Evolutionary conservation across 2,329 filamentous ascomycete species (phyloP).

Genomic region (Dothistroma pini): DNA sequence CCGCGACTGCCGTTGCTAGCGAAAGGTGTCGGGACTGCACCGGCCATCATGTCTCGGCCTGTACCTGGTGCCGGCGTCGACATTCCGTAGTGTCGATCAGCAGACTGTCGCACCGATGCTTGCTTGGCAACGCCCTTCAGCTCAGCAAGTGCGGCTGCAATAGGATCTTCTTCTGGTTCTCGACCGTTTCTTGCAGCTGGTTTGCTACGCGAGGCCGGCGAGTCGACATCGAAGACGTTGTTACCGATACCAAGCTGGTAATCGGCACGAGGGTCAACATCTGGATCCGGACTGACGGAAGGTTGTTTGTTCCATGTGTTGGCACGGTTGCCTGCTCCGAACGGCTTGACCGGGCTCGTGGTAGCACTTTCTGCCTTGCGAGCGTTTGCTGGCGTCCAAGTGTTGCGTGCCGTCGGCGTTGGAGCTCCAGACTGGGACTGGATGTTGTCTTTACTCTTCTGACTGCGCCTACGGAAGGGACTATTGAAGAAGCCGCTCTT

Average conservation of each 20-base stretch:
- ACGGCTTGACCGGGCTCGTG: constrained; percentile 43
- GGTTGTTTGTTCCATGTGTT: constrained; percentile 35
- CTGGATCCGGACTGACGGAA: constrained; percentile 51
- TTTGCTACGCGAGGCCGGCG: constrained; percentile 58
- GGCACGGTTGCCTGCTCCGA: constrained; percentile 26
- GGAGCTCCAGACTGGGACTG: constrained; percentile 37
- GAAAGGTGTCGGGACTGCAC: constrained; percentile 45
- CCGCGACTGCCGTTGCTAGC: constrained; percentile 51
- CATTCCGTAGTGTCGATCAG: constrained; percentile 92
- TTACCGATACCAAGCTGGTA: constrained; percentile 92
- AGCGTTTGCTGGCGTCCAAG: constrained; percentile 48
- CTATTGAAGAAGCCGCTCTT: constrained; percentile 89
- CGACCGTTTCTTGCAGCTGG: constrained; percentile 30
- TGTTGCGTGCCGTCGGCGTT: constrained; percentile 44
- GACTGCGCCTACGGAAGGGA: constrained; percentile 82
- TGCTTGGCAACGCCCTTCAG: constrained; percentile 85
- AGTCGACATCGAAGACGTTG: constrained; percentile 91
- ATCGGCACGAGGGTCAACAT: constrained; percentile 86
- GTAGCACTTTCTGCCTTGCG: constrained; percentile 38
- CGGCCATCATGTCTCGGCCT: constrained; percentile 39
- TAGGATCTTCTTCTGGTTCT: constrained; percentile 68
- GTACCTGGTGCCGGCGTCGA: constrained; percentile 64
- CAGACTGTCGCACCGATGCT: constrained; percentile 78
- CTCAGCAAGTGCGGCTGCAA: constrained; percentile 87
- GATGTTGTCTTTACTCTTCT: constrained; percentile 69